Evolutionary conservation across 1,284 basidiomycete species (phyloP), one percentile per base, ranked within the genome.

Genomic region (Heterobasidion irregulare): DNA sequence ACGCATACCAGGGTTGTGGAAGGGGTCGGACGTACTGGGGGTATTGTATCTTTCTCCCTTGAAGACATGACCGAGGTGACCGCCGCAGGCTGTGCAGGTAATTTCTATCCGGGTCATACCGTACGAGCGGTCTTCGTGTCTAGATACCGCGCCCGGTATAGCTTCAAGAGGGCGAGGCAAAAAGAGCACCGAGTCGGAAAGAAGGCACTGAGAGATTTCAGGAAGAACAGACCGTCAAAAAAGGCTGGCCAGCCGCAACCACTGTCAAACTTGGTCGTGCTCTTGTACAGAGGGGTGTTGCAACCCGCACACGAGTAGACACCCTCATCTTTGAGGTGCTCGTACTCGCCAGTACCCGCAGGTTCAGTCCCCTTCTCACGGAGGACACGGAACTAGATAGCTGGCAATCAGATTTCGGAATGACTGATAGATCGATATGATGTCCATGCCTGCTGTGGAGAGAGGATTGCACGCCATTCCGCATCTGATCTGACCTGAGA

Each of bases 241-340:
- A 95, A 98, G 0, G 94, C 94, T n/a, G 94, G 94, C 94, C 94
- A 98, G 35, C 94, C 94, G 65, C 94, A 98, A 9, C 93, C 92
- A 56, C 89, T 93, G 64, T 90, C 80, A 72, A 97, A 98, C 72
- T 98, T 98, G 60, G 92, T 94, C 35, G 77, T 79, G 63, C 90
- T 92, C 73, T 86, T 89, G 76, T 95, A 95, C 48, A 96, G 69
- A 0, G 86, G 80, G 6, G 85, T 80, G 32, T 72, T 75, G 66
- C 89, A 92, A 6, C 78, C 89, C 7, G 78, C 83, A 65, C 89
- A 92, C 44, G 67, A 69, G 68, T 96, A 98, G 0, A 87, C 76
- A 18, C 94, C 88, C 34, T 74, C 72, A 1, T 75, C 77, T 46
- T 72, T 72, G 69, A 81, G 79, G 58, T 91, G 80, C 63, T 96